Evolutionary conservation across 495 filamentous ascomycete species (phyloP).

Genomic region (Venustampulla echinocandica): DNA sequence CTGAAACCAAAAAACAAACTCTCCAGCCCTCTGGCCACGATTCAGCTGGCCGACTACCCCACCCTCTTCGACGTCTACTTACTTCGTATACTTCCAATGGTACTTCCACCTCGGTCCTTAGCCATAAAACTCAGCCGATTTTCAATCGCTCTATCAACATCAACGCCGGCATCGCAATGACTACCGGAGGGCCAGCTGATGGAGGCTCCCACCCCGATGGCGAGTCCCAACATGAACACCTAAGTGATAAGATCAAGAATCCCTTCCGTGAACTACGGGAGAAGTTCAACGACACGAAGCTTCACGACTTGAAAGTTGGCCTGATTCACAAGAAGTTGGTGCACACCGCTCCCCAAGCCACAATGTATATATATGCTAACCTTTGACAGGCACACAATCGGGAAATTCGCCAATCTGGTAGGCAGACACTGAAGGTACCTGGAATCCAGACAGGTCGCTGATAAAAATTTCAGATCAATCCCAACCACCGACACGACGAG

Average conservation of each 20-base stretch:
- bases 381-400: conserved; percentile 38
- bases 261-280: conserved; percentile 29
- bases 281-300: conserved; percentile 37
- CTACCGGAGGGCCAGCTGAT: conserved; percentile 15
- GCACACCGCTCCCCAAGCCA: neutral
- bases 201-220: conserved; percentile 19
- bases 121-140: no score
- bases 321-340: conserved; percentile 41
- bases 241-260: conserved; percentile 25
- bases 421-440: neutral
- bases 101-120: no score
- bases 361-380: neutral
- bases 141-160: no score
- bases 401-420: conserved; percentile 47
- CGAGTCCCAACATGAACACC: conserved; percentile 10
- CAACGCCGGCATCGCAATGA: no score
- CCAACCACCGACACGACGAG: conserved; percentile 91
- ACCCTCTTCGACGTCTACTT: no score
- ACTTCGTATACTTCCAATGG: no score
- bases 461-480: conserved; percentile 49
- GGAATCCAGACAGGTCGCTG: neutral
- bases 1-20: no score
- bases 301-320: conserved; percentile 38
- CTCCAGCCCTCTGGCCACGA: no score
- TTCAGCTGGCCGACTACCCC: no score